Conservation (phyloP, 2,329 filamentous ascomycete species). For the Trichoderma sp. region DNA sequence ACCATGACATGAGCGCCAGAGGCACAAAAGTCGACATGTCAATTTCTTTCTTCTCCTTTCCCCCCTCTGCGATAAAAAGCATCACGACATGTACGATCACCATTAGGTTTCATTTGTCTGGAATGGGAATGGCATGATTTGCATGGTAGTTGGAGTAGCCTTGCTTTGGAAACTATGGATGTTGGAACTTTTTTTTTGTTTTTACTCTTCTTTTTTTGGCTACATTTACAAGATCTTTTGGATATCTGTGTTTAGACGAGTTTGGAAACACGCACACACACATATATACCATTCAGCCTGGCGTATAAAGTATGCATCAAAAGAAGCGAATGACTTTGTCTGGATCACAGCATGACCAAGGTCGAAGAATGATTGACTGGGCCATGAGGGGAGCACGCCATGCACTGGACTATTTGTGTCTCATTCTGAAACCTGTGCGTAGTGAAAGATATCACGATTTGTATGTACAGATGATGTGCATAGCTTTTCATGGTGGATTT, state of each 20-base stretch:
- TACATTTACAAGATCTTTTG: slow-evolving; percentile 7
- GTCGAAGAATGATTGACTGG: neutral
- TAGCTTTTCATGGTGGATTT: neutral
- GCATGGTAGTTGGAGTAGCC: slow-evolving; percentile 17
- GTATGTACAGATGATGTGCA: neutral
- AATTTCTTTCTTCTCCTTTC: neutral
- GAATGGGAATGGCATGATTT: slow-evolving; percentile 8
- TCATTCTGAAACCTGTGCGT: neutral
- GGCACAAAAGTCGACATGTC: neutral
- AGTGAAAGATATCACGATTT: neutral
- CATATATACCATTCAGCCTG: slow-evolving; percentile 4
- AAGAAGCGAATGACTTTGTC: neutral
- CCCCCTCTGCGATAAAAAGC: neutral
- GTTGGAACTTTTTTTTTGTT: neutral
- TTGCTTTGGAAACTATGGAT: neutral
- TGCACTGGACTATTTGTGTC: neutral
- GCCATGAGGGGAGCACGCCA: neutral
- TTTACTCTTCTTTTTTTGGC: neutral
- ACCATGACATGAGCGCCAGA: neutral
- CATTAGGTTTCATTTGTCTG: slow-evolving; percentile 14
- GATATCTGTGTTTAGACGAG: slow-evolving; percentile 6
- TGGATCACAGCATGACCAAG: neutral
- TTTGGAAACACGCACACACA: slow-evolving; percentile 8
- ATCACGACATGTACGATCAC: slow-evolving; percentile 19
- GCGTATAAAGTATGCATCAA: neutral